These are phyloP conservation scores for Fagus sylvatica DNA, from an alignment of 306 rosid species.

Conservation along the genomic window DNA sequence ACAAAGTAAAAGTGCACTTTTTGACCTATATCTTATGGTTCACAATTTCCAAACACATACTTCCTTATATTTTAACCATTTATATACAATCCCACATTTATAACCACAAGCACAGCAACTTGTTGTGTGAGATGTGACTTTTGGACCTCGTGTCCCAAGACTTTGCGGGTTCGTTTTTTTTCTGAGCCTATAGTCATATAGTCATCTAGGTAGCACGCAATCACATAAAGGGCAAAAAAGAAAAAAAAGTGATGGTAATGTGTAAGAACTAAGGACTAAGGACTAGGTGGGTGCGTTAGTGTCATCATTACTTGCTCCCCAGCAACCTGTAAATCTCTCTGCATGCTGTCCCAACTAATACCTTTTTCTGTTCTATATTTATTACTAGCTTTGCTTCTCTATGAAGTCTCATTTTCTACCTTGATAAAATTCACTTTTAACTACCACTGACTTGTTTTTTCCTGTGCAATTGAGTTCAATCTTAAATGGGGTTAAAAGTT, in stretches of 20 bases:
- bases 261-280: conserved; percentile 19
- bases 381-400: conserved; percentile 25
- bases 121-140: neutral
- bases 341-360: conserved; percentile 21
- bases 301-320: conserved; percentile 44
- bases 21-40: conserved; percentile 1
- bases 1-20: neutral
- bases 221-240: conserved; percentile 31
- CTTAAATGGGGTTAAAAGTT: neutral
- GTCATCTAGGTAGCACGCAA: conserved; percentile 31
- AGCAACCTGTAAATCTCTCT: conserved; percentile 20
- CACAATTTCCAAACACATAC: conserved; percentile 25
- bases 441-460: conserved; percentile 7
- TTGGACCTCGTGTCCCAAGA: conserved; percentile 14
- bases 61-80: conserved; percentile 23
- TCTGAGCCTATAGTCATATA: neutral
- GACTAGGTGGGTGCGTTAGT: conserved; percentile 5
- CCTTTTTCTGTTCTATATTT: neutral
- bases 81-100: neutral
- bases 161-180: neutral
- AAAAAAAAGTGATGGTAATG: conserved; percentile 1
- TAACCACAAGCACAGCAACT: neutral
- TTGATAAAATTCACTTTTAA: neutral
- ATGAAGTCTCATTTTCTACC: conserved; percentile 7
- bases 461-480: neutral